phyloP scores from a whole-genome alignment of 805 yeast genomes.

The Kodamaea kaohsiungensis region DNA sequence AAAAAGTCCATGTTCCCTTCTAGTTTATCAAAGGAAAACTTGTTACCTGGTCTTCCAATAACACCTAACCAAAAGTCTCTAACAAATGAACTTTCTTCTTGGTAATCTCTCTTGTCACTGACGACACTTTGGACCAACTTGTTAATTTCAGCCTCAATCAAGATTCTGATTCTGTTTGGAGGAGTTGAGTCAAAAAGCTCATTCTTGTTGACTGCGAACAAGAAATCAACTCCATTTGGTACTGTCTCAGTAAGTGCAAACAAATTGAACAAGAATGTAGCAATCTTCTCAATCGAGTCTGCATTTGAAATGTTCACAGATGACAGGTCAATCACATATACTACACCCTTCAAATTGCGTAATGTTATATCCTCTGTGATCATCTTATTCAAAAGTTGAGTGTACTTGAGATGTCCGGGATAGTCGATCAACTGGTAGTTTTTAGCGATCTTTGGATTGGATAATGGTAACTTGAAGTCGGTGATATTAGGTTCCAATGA shows the following conservation, averaged over 20 bases:
- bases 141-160: slow-evolving; percentile 66
- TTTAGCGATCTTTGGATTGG: slow-evolving; percentile 38
- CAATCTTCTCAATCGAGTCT: slow-evolving; percentile 41
- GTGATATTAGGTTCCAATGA: slow-evolving; percentile 39
- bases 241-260: slow-evolving; percentile 62
- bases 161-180: slow-evolving; percentile 53
- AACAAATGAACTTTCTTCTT: slow-evolving; percentile 36
- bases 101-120: slow-evolving; percentile 41
- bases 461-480: slow-evolving; percentile 33
- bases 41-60: slow-evolving; percentile 33
- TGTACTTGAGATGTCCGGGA: slow-evolving; percentile 86
- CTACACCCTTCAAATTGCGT: slow-evolving; percentile 58
- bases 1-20: slow-evolving; percentile 73
- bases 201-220: slow-evolving; percentile 80
- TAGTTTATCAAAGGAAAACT: slow-evolving; percentile 64
- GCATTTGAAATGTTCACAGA: slow-evolving; percentile 51
- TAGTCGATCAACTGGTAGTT: slow-evolving; percentile 62
- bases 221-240: slow-evolving; percentile 69
- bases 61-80: slow-evolving; percentile 47
- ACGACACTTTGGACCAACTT: slow-evolving; percentile 49
- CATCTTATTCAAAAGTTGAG: slow-evolving; percentile 53
- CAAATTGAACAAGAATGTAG: slow-evolving; percentile 58
- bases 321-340: slow-evolving; percentile 76
- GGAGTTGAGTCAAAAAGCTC: slow-evolving; percentile 87
- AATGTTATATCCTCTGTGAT: slow-evolving; percentile 41